Conservation (phyloP, 2,329 filamentous ascomycete genomes). For the Didymella sp. region DNA sequence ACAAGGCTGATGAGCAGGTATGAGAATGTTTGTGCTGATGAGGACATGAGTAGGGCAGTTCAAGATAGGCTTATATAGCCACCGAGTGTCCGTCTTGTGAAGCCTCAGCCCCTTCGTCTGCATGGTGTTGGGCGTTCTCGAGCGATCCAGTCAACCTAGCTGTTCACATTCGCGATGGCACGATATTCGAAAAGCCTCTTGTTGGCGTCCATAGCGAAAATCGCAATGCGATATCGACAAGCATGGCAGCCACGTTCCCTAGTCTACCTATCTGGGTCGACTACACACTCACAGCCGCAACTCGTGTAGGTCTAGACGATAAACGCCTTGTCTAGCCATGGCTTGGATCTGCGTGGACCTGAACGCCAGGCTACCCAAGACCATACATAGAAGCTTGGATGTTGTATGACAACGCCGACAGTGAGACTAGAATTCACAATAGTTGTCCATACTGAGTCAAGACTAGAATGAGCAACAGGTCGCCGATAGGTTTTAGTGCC, state of each 20-base stretch:
- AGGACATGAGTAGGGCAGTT: neutral
- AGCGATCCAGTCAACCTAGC: slow-evolving; percentile 8
- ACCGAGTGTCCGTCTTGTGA: neutral
- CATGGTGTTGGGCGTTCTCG: slow-evolving; percentile 7
- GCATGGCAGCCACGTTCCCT: slow-evolving; percentile 18
- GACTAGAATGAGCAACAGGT: neutral
- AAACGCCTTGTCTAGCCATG: slow-evolving; percentile 8
- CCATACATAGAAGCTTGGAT: slow-evolving; percentile 5
- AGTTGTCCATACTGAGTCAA: neutral
- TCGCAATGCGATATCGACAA: slow-evolving; percentile 5
- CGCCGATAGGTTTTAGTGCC: neutral
- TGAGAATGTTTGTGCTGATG: slow-evolving; percentile 20
- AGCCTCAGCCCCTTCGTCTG: neutral
- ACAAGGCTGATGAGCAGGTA: slow-evolving; percentile 13
- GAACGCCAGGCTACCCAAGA: slow-evolving; percentile 1
- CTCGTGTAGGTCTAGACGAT: slow-evolving; percentile 3
- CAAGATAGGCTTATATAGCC: slow-evolving; percentile 19
- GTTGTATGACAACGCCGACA: neutral
- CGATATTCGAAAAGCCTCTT: slow-evolving; percentile 9
- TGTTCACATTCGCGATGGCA: slow-evolving; percentile 9
- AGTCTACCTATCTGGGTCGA: slow-evolving; percentile 11
- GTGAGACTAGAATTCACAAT: neutral
- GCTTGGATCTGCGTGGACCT: slow-evolving; percentile 10
- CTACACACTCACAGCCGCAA: slow-evolving; percentile 1
- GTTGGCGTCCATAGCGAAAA: neutral